A percentile compares a stretch with the other conserved stretches of the same genome.
These are phyloP conservation scores for Coniella lustricola DNA, from an alignment of 2,329 filamentous ascomycete genomes.

Conservation along the genomic window DNA sequence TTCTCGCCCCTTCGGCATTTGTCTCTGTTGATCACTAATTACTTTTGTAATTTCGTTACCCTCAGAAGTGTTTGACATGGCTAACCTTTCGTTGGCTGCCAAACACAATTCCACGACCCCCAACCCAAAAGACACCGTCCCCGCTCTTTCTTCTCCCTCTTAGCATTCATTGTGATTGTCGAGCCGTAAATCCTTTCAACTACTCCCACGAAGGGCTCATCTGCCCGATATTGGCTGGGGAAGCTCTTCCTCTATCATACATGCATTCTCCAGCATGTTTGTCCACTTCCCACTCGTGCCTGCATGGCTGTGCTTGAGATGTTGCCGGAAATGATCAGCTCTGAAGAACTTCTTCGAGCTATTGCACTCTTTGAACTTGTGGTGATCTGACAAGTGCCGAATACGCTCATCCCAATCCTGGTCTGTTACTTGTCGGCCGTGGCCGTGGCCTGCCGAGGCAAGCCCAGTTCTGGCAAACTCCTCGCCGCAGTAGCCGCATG, in stretches of 20 bases:
- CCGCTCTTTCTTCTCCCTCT: not conserved
- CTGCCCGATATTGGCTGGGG: constrained; percentile 34
- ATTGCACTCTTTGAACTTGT: constrained; percentile 98
- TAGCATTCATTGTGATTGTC: not conserved
- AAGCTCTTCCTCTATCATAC: constrained; percentile 84
- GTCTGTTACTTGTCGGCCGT: constrained; percentile 53
- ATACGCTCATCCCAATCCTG: constrained; percentile 84
- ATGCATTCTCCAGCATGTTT: constrained; percentile 93
- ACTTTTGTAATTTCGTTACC: no score
- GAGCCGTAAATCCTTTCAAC: not conserved
- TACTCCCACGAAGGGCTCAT: constrained; percentile 1
- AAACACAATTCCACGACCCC: no score
- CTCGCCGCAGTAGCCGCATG: constrained; percentile 91
- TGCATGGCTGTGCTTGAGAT: constrained; percentile 94
- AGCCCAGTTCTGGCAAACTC: constrained; percentile 60
- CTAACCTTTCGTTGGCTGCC: no score
- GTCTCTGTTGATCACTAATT: no score
- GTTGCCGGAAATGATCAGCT: constrained; percentile 95
- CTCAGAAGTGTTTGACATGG: no score
- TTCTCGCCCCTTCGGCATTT: no score
- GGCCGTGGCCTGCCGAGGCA: constrained; percentile 30
- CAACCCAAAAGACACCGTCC: no score
- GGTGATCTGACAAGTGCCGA: constrained; percentile 79
- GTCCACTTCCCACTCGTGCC: constrained; percentile 98
- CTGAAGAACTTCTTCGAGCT: constrained; percentile 97